These are phyloP conservation scores for Annulohypoxylon nitens DNA, from an alignment of 495 filamentous ascomycete genomes.

Conservation along the genomic window DNA sequence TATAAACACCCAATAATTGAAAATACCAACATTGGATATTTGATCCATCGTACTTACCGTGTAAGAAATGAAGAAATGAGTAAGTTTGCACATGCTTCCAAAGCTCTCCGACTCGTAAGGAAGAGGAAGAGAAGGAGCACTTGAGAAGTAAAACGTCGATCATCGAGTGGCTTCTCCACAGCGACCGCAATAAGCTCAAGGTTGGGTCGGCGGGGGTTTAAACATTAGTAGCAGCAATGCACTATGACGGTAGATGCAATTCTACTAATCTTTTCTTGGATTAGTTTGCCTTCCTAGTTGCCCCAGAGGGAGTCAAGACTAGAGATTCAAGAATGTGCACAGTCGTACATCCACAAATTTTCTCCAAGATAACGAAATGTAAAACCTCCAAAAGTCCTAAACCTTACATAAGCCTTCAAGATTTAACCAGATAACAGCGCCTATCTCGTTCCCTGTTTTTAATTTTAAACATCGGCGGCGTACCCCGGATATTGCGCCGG, in stretches of 20 bases:
- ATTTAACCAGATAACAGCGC: background rate
- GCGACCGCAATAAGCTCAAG: slow-evolving; percentile 6
- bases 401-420: too few relatives aligned
- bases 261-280: background rate
- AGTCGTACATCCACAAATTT: too few relatives aligned
- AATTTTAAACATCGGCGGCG: background rate
- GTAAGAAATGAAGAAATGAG: background rate
- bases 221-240: slow-evolving; percentile 5
- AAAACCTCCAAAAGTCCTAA: too few relatives aligned
- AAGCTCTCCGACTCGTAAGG: background rate
- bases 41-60: background rate
- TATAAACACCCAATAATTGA: too few relatives aligned
- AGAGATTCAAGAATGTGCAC: too few relatives aligned
- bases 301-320: background rate
- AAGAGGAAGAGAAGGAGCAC: background rate
- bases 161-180: slow-evolving; percentile 13
- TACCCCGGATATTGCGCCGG: background rate
- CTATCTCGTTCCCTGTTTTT: slow-evolving; percentile 5
- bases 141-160: background rate
- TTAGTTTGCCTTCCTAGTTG: background rate
- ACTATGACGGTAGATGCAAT: slow-evolving; percentile 42
- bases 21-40: too few relatives aligned
- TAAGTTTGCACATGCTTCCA: too few relatives aligned
- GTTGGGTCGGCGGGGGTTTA: slow-evolving; percentile 25
- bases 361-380: too few relatives aligned